Evolutionary conservation across 106 monocot genomes (phyloP).

Genomic region (Dioscorea alata): DNA sequence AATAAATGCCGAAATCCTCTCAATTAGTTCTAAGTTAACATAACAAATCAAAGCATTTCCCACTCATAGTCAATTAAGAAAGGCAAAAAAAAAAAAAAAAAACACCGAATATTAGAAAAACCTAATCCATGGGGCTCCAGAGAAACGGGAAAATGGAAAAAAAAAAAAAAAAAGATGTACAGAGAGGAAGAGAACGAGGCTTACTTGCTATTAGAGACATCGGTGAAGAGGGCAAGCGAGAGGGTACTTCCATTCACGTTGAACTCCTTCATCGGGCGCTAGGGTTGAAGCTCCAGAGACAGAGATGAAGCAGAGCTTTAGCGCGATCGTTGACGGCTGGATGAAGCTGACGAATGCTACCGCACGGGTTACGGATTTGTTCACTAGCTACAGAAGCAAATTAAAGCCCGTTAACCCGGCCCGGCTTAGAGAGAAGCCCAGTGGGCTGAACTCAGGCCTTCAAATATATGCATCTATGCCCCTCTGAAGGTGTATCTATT

Average conservation of each 20-base stretch:
- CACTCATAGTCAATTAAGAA: neutral
- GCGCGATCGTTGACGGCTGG: too few species aligned
- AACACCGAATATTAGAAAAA: neutral
- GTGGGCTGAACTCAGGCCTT: too few species aligned
- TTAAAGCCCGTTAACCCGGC: too few species aligned
- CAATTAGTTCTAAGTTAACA: neutral
- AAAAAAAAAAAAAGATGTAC: neutral
- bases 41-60: neutral
- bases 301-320: too few species aligned
- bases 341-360: too few species aligned
- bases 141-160: neutral
- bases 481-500: too few species aligned
- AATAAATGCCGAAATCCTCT: neutral
- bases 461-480: too few species aligned
- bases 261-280: constrained; percentile 34
- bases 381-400: too few species aligned
- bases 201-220: constrained; percentile 55
- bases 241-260: constrained; percentile 28
- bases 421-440: too few species aligned
- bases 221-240: constrained; percentile 51
- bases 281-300: too few species aligned
- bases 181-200: neutral
- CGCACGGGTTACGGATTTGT: too few species aligned
- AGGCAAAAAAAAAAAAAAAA: neutral
- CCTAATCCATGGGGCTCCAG: neutral